These are phyloP conservation scores for Arabidopsis lyrata DNA, from an alignment of 441 rosid genomes.

Conservation along the genomic window DNA sequence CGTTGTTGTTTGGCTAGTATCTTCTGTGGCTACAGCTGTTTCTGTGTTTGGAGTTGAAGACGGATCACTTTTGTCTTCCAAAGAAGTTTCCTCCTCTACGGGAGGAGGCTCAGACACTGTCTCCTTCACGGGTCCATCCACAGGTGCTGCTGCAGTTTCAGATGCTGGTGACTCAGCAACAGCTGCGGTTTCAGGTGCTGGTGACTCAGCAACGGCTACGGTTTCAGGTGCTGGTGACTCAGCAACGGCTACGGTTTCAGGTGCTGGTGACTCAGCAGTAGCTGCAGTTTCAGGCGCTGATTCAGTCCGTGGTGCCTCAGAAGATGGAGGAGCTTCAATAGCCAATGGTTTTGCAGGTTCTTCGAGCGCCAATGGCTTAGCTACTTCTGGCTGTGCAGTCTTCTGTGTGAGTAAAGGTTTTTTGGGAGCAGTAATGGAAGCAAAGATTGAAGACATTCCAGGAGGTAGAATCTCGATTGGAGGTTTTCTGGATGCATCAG, in stretches of 20 bases:
- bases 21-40: slow-evolving; percentile 25
- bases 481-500: slow-evolving; percentile 85
- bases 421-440: slow-evolving; percentile 76
- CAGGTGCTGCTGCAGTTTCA: slow-evolving; percentile 26
- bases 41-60: slow-evolving; percentile 30
- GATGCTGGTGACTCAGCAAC: neutral
- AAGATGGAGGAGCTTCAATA: slow-evolving; percentile 64
- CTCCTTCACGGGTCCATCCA: slow-evolving; percentile 35
- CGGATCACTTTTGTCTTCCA: slow-evolving; percentile 31
- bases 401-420: slow-evolving; percentile 59
- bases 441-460: slow-evolving; percentile 89
- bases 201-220: neutral
- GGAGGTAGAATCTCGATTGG: slow-evolving; percentile 95
- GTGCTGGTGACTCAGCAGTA: slow-evolving; percentile 10
- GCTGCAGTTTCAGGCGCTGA: slow-evolving; percentile 35
- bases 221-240: slow-evolving; percentile 17
- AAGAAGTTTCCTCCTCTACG: slow-evolving; percentile 26
- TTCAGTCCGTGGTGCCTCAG: slow-evolving; percentile 41
- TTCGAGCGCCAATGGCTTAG: slow-evolving; percentile 73
- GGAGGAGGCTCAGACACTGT: slow-evolving; percentile 29
- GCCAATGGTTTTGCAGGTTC: slow-evolving; percentile 75
- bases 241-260: slow-evolving; percentile 12
- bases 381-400: slow-evolving; percentile 63
- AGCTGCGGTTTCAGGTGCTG: slow-evolving; percentile 6
- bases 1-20: slow-evolving; percentile 9